Evolutionary conservation across 1,284 basidiomycete genomes (phyloP), one percentile per base, ranked within the genome.

Genomic region (Moesziomyces parantarcticus): DNA sequence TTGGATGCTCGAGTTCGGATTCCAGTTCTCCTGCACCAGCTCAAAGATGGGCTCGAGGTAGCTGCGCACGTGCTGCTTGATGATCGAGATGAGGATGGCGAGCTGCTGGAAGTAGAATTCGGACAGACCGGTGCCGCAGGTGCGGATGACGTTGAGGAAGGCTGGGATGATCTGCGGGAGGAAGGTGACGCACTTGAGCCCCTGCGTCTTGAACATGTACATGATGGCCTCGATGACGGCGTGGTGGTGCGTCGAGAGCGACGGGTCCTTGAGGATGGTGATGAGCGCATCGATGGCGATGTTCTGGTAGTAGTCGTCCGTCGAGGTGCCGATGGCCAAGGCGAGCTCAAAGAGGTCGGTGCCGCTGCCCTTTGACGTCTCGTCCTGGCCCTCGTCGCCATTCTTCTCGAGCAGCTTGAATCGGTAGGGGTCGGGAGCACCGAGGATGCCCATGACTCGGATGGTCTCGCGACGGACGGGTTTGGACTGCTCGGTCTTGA

Each of bases 161-260:
- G 95, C 97, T 1, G 97, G 97, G 40, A 99, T 92, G 78, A 99
- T 97, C 92, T 97, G 80, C 45, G 96, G 93, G 36, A 99, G 86
- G 86, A 97, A 99, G 5, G 92, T 90, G 29, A 97, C 95, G 84
- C 95, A 98, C 87, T 95, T 94, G 79, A 99, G 86, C 9, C 97
- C 93, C 83, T 99, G 94, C 0, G 95, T 98, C 85, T 96, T 94
- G 88, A 99, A 99, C 71, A 99, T 98, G 64, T 95, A 93, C 93
- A 99, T 99, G 79, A 99, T 92, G 2, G 96, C 95, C 84, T 99
- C 95, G 73, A 99, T 96, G 62, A 96, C 96, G 46, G 86, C 85
- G 34, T 93, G 84, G 78, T 98, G 94, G 78, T 94, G 82, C 45
- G 76, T 75, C 13, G 77, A 72, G 14, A 83, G 67, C 45, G 80